Evolutionary conservation across 257 asterid genomes (phyloP), one percentile per base, ranked within the genome.

Genomic region (Solanum clarkiae): DNA sequence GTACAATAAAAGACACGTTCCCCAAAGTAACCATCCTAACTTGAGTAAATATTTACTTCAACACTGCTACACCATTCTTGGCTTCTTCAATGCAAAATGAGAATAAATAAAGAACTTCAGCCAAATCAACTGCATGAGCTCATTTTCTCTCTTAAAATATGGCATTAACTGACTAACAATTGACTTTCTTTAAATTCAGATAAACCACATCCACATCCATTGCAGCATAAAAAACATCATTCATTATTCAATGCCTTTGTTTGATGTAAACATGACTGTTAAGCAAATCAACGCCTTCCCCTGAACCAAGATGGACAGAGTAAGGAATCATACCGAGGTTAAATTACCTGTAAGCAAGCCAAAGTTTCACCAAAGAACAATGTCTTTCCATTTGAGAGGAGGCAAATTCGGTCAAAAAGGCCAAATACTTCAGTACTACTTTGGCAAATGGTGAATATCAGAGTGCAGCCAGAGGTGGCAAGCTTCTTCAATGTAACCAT

Each of bases 361-460:
- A 97, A 91, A 65, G 99, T 97, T 93, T 97, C 99, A 86, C 99
- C 99, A 82, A 97, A 97, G 91, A 97, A 97, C 91, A 97, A 88
- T 10, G 98, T 97, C 90, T 97, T 97, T 85, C 99, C 99, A 89
- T 94, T 94, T 63, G 99, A 95, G 86, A 97, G 98, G 88, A 97
- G 98, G 90, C 99, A 97, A 82, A 97, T 97, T 79, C 98, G 90
- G 88, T 97, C 98, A 60, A 97, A 97, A 88, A 97, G 98, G 88
- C 99, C 99, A 90, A 97, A 97, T 29, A 97, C 99, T 92, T 97
- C 99, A 3, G 99, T 95, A 92, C 98, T 97, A 92, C 99, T 97
- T 89, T 97, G 99, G 87, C 93, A 83, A 56, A 97, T 92, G 90
- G 99, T 94, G 93, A 97, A 97, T 84, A 97, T 92, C 18, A 97